Percentiles rank a stretch among this genome's conserved stretches.
These are phyloP conservation scores for Naganishia cerealis DNA, from an alignment of 1,284 basidiomycete genomes.

Conservation along the genomic window DNA sequence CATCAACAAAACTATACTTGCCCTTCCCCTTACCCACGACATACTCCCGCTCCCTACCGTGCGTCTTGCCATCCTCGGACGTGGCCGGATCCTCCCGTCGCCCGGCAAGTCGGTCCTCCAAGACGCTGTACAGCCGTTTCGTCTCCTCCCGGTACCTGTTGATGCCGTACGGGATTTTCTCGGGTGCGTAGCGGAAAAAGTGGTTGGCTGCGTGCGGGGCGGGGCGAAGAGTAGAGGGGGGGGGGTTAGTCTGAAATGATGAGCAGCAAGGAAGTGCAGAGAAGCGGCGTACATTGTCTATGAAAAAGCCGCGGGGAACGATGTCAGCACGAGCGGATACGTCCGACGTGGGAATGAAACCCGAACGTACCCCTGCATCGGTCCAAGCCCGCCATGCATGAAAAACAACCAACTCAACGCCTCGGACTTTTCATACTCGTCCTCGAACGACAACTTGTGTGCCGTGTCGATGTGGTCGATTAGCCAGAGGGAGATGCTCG, in stretches of 20 bases:
- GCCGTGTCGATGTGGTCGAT: slow-evolving; percentile 64
- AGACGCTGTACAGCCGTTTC: slow-evolving; percentile 71
- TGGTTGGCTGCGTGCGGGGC: slow-evolving; percentile 66
- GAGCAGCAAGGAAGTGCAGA: neutral
- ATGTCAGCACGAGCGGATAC: slow-evolving; percentile 32
- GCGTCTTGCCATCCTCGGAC: slow-evolving; percentile 10
- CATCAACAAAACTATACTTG: slow-evolving; percentile 63
- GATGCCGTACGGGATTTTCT: slow-evolving; percentile 55
- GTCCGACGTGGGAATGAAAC: slow-evolving; percentile 26
- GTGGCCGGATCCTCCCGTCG: slow-evolving; percentile 44
- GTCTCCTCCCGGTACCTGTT: slow-evolving; percentile 74
- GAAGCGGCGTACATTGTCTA: slow-evolving; percentile 6
- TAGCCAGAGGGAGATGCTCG: slow-evolving; percentile 67
- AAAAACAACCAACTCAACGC: slow-evolving; percentile 79
- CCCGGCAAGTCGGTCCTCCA: slow-evolving; percentile 64
- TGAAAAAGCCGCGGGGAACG: neutral
- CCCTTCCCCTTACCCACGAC: slow-evolving; percentile 68
- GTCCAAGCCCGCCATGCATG: slow-evolving; percentile 54
- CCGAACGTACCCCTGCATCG: slow-evolving; percentile 43
- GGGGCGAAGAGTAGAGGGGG: slow-evolving; percentile 70
- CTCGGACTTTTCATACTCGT: slow-evolving; percentile 58
- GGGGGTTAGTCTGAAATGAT: neutral
- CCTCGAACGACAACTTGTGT: slow-evolving; percentile 61
- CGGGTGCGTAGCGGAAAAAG: slow-evolving; percentile 54
- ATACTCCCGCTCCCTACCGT: slow-evolving; percentile 53